Evolutionary conservation across 345 rosid genomes (phyloP).

Genomic region (Garcia nutans): DNA sequence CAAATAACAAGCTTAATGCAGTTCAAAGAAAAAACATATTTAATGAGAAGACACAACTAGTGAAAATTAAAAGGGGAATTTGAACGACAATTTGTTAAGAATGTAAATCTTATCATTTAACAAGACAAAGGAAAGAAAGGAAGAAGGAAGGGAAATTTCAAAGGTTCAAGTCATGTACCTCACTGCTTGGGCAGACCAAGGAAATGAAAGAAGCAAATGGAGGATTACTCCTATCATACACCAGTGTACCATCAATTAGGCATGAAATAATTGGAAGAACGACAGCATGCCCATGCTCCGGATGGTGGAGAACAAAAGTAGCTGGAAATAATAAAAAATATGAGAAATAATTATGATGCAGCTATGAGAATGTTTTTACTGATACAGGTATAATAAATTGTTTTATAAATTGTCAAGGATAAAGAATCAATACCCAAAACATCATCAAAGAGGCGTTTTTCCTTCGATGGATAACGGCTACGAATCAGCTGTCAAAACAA

Average conservation of each 20-base stretch:
- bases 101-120: background rate
- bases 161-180: conserved; percentile 46
- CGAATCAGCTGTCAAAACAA: conserved; percentile 66
- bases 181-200: conserved; percentile 70
- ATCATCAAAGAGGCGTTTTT: conserved; percentile 84
- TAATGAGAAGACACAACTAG: background rate
- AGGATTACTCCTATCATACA: conserved; percentile 66
- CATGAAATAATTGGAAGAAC: conserved; percentile 93
- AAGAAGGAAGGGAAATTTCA: background rate
- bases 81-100: background rate
- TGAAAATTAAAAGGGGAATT: background rate
- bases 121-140: background rate
- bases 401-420: background rate
- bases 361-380: background rate
- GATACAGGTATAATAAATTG: conserved; percentile 3
- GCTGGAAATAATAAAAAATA: conserved; percentile 50
- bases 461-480: conserved; percentile 75
- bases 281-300: conserved; percentile 96
- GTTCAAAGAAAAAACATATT: conserved; percentile 1
- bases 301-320: conserved; percentile 95
- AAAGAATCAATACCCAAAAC: conserved; percentile 66
- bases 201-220: conserved; percentile 96
- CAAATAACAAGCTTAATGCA: background rate
- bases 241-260: conserved; percentile 81
- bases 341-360: conserved; percentile 11